Base-by-base conservation (phyloP, 495 filamentous ascomycete species). In the Penicilliopsis zonata region DNA sequence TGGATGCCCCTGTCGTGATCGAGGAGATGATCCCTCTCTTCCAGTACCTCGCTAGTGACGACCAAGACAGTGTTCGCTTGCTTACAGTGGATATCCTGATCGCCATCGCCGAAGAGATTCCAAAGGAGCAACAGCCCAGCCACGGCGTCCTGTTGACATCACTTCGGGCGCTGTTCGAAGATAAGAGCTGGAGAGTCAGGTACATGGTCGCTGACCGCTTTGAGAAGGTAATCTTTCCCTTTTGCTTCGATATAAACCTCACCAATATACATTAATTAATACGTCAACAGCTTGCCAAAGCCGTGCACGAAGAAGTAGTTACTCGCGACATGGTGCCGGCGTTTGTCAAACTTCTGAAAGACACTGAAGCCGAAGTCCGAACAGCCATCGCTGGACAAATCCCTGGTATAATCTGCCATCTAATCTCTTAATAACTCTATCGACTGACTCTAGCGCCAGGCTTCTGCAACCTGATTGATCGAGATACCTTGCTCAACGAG, bases 141-240 rank as follows among this genome's bases (percentile, higher is more conserved):
- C 88, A 96, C 52, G 87, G 86, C 24, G 83, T 94, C 28, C 61
- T 98, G 35, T 65, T 98, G 46, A 86, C 82, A 13, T 86, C 90
- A 32, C 58, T 98, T 49, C 78, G 90, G 42, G 90, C 69, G 58
- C 60, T 98, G 41, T 94, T 96, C 59, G 87, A 94, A 49, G 90
- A 98, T 53, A 95, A 95, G 69, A 95, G 92, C 61, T 98, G 90
- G 90, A 75, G 90, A 44, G 90, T 98, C 30, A 72, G 90, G 53
- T 98, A 96, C 55, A 98, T 96, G 92, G 92, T 98, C 37, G 90
- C 92, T 18, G 90, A 98, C 57, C 72, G 86, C 59, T 98, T 93
- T 48, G 90, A 96, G 57, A 96, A 96, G 83, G 87, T 87, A 50
- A 24, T 49, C 30, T n/a, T 18, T 22, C 3, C 5, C 9, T 30